Percentiles rank a stretch among this genome's conserved stretches.
phyloP scores from a whole-genome alignment of 345 rosid genomes.

The Eucalyptus curtisii region DNA sequence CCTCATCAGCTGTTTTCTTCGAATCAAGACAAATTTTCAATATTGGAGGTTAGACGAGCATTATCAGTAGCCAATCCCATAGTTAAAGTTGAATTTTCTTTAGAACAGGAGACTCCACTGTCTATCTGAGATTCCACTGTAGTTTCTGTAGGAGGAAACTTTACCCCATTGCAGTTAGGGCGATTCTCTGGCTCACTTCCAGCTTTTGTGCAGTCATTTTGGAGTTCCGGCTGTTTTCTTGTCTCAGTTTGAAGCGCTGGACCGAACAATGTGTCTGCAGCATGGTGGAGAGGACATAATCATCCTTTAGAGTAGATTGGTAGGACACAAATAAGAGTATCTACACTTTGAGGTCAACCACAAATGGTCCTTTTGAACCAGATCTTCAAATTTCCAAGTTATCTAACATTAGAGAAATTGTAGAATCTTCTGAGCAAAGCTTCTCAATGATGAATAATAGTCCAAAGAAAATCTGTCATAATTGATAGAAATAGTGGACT shows the following conservation, averaged over 20 bases:
- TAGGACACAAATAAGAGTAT: neutral
- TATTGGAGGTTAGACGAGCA: neutral
- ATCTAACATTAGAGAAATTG: neutral
- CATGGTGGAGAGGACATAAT: neutral
- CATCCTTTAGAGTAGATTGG: neutral
- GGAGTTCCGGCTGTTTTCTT: neutral
- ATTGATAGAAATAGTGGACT: neutral
- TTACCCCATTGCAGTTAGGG: neutral
- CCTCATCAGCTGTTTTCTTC: neutral
- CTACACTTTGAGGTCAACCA: neutral
- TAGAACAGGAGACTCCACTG: neutral
- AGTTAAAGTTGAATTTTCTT: neutral
- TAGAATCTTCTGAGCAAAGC: neutral
- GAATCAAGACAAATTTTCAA: neutral
- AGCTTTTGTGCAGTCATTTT: neutral
- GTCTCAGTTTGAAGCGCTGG: constrained; percentile 2
- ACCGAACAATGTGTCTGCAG: constrained; percentile 17
- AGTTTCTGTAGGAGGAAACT: neutral
- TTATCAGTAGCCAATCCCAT: neutral
- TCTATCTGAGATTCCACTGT: neutral
- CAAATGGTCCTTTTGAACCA: neutral
- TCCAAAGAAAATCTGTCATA: neutral
- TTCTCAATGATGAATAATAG: neutral
- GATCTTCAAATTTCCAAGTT: neutral
- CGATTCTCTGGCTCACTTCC: neutral